Percentiles rank a stretch among this genome's conserved stretches.
Evolutionary conservation across 1,284 basidiomycete genomes (phyloP).

Genomic region (Trichosporon sp.): DNA sequence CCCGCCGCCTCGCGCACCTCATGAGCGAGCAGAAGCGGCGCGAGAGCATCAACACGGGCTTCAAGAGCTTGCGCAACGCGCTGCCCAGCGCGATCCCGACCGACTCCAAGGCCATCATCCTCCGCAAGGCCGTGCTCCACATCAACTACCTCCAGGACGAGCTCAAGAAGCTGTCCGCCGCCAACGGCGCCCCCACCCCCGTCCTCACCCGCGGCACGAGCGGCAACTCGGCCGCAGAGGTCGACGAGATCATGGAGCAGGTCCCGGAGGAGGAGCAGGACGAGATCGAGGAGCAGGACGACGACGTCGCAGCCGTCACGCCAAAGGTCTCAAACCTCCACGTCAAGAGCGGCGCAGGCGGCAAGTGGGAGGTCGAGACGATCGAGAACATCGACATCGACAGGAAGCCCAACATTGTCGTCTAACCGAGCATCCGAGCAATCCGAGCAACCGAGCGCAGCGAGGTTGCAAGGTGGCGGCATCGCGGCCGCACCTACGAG

Average conservation of each 20-base stretch:
- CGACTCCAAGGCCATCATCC: conserved; percentile 45
- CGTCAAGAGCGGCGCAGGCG: background rate
- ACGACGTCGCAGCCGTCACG: background rate
- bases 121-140: conserved; percentile 44
- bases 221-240: conserved; percentile 17
- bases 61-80: conserved; percentile 33
- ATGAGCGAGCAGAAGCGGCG: conserved; percentile 47
- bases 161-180: conserved; percentile 10
- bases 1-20: conserved; percentile 41
- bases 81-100: conserved; percentile 35
- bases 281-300: conserved; percentile 12
- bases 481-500: too few relatives aligned
- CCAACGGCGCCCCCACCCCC: background rate
- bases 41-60: conserved; percentile 47
- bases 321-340: background rate
- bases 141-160: conserved; percentile 37
- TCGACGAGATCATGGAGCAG: background rate
- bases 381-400: conserved; percentile 21
- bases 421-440: background rate
- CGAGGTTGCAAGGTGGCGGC: background rate
- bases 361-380: background rate
- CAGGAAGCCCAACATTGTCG: conserved; percentile 11
- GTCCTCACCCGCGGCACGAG: conserved; percentile 14
- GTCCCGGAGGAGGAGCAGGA: conserved; percentile 8
- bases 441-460: background rate